Base-by-base conservation (phyloP, 768 basidiomycete species). In the Boletus pseudopeckii region DNA sequence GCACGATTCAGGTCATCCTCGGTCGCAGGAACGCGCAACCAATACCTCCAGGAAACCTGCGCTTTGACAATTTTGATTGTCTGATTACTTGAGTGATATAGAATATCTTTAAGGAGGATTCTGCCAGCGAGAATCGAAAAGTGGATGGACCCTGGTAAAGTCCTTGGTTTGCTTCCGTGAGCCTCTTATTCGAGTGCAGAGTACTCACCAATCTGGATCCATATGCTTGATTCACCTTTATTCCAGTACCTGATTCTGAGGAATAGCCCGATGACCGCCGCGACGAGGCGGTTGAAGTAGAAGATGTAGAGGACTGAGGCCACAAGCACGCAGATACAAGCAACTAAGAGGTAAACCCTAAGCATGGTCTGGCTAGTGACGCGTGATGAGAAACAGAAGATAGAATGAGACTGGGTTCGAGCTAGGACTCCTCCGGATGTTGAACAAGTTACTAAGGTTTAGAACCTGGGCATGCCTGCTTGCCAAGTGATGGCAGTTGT, bases 21-120 rank as follows among this genome's bases (percentile, higher is more conserved):
- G n/a, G 82, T 79, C 9, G 87, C 82, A 3, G 93, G 88, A 38
- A 79, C 74, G 52, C 92, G 84, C 45, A 92, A 78, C 96, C 96
- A 98, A 69, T 96, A 98, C 58, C 92, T 80, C 93, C 95, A 98
- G 59, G 88, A 88, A 45, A 98, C 70, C 64, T 92, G 84, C 2
- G 86, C 90, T 70, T 92, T 90, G 44, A 92, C 82, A 47, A 93
- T 79, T 56, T 84, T 84, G 41, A 95, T 77, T 18, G 89, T 91
- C 69, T 97, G 89, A 70, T 96, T 98, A 66, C 90, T 88, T 2
- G 93, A 95, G 69, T 96, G 84, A 68, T 98, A 98, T 17, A 80
- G 76, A 32, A 97, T 68, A 66, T 98, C 90, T 73, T 91, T 92
- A 62, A 98, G 77, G 20, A 95, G 79, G 47, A 98, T 84, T 57